Base-by-base conservation (phyloP, 1,284 basidiomycete genomes). In the Somion occarium region DNA sequence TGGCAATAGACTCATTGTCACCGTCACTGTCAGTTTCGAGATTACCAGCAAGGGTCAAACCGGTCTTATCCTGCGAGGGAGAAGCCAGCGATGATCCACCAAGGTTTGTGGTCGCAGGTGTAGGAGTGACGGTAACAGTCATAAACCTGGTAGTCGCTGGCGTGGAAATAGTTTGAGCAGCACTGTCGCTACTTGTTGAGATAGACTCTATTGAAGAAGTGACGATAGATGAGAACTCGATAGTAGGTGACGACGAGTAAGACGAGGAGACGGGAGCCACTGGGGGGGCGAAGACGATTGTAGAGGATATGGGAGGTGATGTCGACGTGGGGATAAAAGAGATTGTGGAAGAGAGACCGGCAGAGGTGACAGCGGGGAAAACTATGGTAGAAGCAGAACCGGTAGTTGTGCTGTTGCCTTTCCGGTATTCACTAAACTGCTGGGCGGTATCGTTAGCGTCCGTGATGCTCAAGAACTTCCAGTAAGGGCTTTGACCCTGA, bases 1-100 rank as follows among this genome's bases (percentile, higher is more conserved):
- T 53, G 45, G 52, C 55, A 46, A 48, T 39, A 43, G 50, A 49
- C 48, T 56, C 27, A n/a, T 51, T 38, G 44, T 56, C 50, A 42
- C 44, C 46, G 18, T 54, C 38, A 37, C 34, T 49, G 48, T 54
- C 54, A n/a, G 46, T 50, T 44, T 53, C 59, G 3, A 54, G 50
- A 46, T 55, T 56, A 18, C 57, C 59, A 15, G 44, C 12, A 15
- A 20, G 9, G 22, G 27, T 38, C 24, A 22, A 18, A 11, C 23
- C 15, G 3, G 25, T 25, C 7, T 18, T 19, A 12, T 27, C 22
- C 7, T 24, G 26, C 30, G 53, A 25, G 25, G 51, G 47, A 7
- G 49, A 38, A 9, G 50, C 18, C 20, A 43, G 41, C n/a, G 48
- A 38, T 2, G 53, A 37, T 4, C 39, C 39, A 19, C 45, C 44